Percentiles rank a stretch among this genome's conserved stretches.
Conservation (phyloP, 2,329 filamentous ascomycete genomes). For the Amauroascus verrucosus region DNA sequence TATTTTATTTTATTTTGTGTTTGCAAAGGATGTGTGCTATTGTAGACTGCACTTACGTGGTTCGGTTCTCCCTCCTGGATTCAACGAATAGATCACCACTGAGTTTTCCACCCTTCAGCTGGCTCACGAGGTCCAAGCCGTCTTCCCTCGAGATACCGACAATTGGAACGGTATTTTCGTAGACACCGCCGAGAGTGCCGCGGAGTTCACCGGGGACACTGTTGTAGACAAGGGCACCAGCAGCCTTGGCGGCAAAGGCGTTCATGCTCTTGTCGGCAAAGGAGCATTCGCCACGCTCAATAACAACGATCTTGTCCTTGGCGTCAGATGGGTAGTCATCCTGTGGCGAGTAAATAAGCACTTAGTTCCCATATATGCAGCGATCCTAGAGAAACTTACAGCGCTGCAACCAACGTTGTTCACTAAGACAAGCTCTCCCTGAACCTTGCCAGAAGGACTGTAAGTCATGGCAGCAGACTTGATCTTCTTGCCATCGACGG, state of each 20-base stretch:
- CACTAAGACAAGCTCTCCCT: constrained; percentile 44
- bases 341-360: not conserved
- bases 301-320: constrained; percentile 56
- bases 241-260: constrained; percentile 59
- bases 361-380: not conserved
- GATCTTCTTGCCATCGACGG: constrained; percentile 12
- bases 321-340: constrained; percentile 5
- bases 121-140: constrained; percentile 47
- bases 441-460: constrained; percentile 13
- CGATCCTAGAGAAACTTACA: constrained; percentile 16
- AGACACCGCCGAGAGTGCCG: constrained; percentile 58
- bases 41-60: constrained; percentile 28
- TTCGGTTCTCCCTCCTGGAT: constrained; percentile 38
- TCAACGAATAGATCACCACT: constrained; percentile 34
- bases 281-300: constrained; percentile 58
- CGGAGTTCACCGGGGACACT: constrained; percentile 52
- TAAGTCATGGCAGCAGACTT: constrained; percentile 16
- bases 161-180: constrained; percentile 53
- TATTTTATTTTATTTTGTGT: too few relatives aligned
- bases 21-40: not conserved
- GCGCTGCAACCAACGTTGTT: constrained; percentile 53
- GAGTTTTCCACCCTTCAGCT: constrained; percentile 40
- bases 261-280: constrained; percentile 62
- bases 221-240: constrained; percentile 66
- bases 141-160: constrained; percentile 55